Evolutionary conservation across 306 rosid genomes (phyloP).

Genomic region (Mimosa pudica): DNA sequence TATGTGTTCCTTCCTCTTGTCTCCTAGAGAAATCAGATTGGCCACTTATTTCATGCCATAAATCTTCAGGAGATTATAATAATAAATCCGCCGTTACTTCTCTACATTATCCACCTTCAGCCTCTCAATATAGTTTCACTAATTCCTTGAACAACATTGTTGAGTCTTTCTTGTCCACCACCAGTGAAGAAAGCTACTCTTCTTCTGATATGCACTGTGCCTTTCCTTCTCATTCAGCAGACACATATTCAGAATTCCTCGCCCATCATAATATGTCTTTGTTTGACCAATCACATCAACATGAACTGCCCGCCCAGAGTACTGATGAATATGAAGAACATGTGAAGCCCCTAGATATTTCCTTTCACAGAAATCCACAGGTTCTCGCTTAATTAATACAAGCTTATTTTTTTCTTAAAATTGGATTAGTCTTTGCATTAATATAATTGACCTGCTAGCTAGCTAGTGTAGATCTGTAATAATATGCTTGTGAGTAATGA

Average conservation of each 20-base stretch:
- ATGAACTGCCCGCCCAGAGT: constrained; percentile 13
- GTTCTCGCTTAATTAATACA: constrained; percentile 20
- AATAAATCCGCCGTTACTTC: constrained; percentile 14
- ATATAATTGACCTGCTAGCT: neutral
- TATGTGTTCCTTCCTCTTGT: constrained; percentile 34
- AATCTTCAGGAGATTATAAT: constrained; percentile 33
- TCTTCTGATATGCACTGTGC: constrained; percentile 30
- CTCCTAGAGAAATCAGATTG: constrained; percentile 27
- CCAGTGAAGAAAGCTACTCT: constrained; percentile 34
- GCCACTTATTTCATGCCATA: constrained; percentile 7
- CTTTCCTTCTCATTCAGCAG: constrained; percentile 16
- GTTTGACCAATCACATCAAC: constrained; percentile 19
- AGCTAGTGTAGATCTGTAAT: neutral
- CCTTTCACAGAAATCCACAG: constrained; percentile 40
- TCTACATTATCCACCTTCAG: constrained; percentile 16
- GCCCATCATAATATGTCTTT: constrained; percentile 6
- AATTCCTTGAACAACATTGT: constrained; percentile 37
- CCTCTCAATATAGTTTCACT: constrained; percentile 26
- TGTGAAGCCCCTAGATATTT: constrained; percentile 32
- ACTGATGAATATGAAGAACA: constrained; percentile 8
- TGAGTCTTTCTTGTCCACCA: constrained; percentile 39
- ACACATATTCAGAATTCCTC: constrained; percentile 15
- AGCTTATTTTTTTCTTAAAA: no score
- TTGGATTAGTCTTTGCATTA: neutral
- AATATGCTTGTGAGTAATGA: neutral